phyloP scores from a whole-genome alignment of 495 filamentous ascomycete species.

The Pyrenopolyporus hunteri region DNA sequence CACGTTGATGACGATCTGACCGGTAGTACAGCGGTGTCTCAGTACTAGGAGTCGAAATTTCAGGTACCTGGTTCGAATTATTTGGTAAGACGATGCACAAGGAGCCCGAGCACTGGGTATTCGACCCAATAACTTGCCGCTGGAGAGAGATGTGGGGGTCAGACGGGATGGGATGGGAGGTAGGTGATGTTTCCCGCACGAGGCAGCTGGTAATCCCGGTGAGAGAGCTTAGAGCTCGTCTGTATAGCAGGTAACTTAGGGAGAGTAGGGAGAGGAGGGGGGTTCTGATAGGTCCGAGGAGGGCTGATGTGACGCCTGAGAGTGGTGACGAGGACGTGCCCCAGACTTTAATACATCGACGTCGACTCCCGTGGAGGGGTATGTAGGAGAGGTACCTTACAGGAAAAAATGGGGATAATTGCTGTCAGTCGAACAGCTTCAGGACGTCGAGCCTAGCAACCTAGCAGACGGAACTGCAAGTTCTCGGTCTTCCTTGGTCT shows the following conservation, averaged over 20 bases:
- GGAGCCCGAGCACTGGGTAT: slow-evolving; percentile 10
- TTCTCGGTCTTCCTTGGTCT: slow-evolving; percentile 10
- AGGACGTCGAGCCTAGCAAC: slow-evolving; percentile 24
- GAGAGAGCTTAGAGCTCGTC: slow-evolving; percentile 16
- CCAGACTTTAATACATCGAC: slow-evolving; percentile 38
- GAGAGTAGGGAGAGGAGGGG: neutral
- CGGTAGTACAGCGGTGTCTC: slow-evolving; percentile 28
- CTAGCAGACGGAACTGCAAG: slow-evolving; percentile 6
- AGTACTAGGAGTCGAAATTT: slow-evolving; percentile 17
- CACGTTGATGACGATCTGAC: slow-evolving; percentile 34
- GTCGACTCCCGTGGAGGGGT: slow-evolving; percentile 30
- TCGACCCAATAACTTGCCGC: slow-evolving; percentile 14
- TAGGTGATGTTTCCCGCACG: slow-evolving; percentile 28
- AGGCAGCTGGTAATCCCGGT: slow-evolving; percentile 33
- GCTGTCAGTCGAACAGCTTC: slow-evolving; percentile 15
- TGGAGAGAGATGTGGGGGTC: slow-evolving; percentile 30
- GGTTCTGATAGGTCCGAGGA: slow-evolving; percentile 23
- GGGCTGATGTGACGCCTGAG: slow-evolving; percentile 28
- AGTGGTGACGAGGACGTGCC: slow-evolving; percentile 29
- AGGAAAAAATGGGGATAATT: slow-evolving; percentile 32
- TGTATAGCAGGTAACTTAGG: slow-evolving; percentile 16
- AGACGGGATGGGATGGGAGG: slow-evolving; percentile 20
- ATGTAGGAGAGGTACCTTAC: slow-evolving; percentile 32
- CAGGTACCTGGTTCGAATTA: slow-evolving; percentile 12
- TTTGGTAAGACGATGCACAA: slow-evolving; percentile 24